A percentile compares a stretch with the other conserved stretches of the same genome.
These are phyloP conservation scores for Tothia fuscella DNA, from an alignment of 2,329 filamentous ascomycete genomes.

Conservation along the genomic window DNA sequence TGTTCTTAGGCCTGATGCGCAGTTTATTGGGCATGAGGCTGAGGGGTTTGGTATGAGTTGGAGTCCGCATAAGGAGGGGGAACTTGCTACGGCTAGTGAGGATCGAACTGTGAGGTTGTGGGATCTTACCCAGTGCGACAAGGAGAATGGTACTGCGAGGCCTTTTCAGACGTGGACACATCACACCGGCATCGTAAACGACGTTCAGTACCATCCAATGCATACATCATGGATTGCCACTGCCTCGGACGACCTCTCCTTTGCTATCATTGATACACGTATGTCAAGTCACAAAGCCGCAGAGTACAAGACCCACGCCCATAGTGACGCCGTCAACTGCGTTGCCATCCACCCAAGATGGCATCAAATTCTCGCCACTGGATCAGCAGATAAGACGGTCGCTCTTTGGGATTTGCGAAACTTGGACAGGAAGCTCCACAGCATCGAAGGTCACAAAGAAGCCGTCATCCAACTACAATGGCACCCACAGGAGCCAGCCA, in stretches of 20 bases:
- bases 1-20: conserved; percentile 68
- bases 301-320: conserved; percentile 57
- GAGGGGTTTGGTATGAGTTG: conserved; percentile 91
- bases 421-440: conserved; percentile 79
- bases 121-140: conserved; percentile 34
- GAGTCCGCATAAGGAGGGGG: conserved; percentile 74
- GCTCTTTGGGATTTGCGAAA: conserved; percentile 93
- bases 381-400: conserved; percentile 89
- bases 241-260: conserved; percentile 87
- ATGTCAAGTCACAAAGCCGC: conserved; percentile 52
- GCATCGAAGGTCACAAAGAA: conserved; percentile 76
- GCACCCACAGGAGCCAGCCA: conserved; percentile 82
- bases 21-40: conserved; percentile 69
- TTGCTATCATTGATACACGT: conserved; percentile 85
- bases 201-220: conserved; percentile 88
- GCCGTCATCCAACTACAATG: conserved; percentile 86
- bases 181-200: conserved; percentile 85
- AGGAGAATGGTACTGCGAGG: neutral
- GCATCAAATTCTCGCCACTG: conserved; percentile 85
- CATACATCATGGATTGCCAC: conserved; percentile 73
- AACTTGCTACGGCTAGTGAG: conserved; percentile 80
- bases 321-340: conserved; percentile 90
- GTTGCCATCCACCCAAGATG: conserved; percentile 84
- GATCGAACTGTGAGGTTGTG: conserved; percentile 86
- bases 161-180: conserved; percentile 59